phyloP scores from a whole-genome alignment of 257 asterid species.

The Misopates orontium region DNA sequence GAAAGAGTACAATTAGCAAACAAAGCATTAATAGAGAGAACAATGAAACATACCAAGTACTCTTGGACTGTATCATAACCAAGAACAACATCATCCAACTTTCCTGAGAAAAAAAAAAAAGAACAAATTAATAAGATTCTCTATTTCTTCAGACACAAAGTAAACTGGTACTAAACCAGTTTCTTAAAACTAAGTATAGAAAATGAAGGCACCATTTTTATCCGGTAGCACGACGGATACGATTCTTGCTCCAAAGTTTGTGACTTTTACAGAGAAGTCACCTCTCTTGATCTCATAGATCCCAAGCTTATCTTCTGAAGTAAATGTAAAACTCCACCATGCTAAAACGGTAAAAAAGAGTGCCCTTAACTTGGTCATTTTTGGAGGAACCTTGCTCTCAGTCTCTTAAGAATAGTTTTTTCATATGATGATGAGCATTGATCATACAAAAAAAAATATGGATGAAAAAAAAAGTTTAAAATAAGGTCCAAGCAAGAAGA shows the following conservation, averaged over 20 bases:
- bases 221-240: slow-evolving; percentile 79
- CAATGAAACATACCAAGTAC: slow-evolving; percentile 44
- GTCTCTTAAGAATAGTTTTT: no score
- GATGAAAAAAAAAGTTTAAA: no score
- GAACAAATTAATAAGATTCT: not conserved
- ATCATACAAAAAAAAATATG: no score
- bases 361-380: no score
- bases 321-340: no score
- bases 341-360: no score
- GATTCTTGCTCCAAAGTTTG: slow-evolving; percentile 79
- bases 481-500: no score
- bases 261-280: slow-evolving; percentile 60
- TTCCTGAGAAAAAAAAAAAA: slow-evolving; percentile 43
- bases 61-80: slow-evolving; percentile 69
- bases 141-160: not conserved
- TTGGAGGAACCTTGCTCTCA: no score
- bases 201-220: slow-evolving; percentile 49
- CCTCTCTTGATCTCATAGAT: slow-evolving; percentile 57
- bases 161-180: not conserved
- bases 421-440: no score
- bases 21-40: no score
- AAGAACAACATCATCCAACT: slow-evolving; percentile 65
- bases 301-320: slow-evolving; percentile 23
- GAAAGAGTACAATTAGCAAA: no score
- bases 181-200: not conserved